Evolutionary conservation across 345 rosid genomes (phyloP), one percentile per base, ranked within the genome.

Genomic region (Anacardium occidentale): DNA sequence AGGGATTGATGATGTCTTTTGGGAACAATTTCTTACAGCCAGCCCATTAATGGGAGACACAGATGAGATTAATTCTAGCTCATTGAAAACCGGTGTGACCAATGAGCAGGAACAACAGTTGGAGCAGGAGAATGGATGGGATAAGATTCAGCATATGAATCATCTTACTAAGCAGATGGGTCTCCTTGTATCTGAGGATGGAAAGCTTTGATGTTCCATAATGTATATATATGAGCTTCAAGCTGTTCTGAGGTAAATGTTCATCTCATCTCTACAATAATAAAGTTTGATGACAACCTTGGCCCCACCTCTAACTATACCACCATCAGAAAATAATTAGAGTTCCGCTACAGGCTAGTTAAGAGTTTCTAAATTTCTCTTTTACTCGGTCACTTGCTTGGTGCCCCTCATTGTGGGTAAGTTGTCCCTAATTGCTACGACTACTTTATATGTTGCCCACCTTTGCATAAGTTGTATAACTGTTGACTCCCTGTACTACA

Each of bases 91-190:
- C 63, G 74, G 65, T 53, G 71, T 74, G 74, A 70, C 76, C 9
- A 55, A 65, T 80, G 83, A 74, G 76, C 76, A 79, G 55, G 84
- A 75, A 53, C 69, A 47, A 42, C 77, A 24, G 29, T n/a, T 74
- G 10, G 70, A 60, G 77, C 70, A 70, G 52, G 81, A 79, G 32
- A 80, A 77, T 57, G 81, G 75, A 59, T 78, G 90, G 90, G 74
- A 79, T 53, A 82, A 80, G 56, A 57, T 77, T 68, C 87, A 77
- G 13, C 86, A 82, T 75, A 69, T 89, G 90, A 81, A 87, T 57
- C 70, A 83, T 80, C 86, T 91, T 17, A 79, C 92, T 45, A 85
- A 84, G 70, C 93, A 91, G 81, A 91, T 89, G 92, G 90, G 82
- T 53, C 90, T 86, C 70, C 93, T 91, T 62, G 45, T 90, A 34